Percentiles rank a stretch among this genome's conserved stretches.
Evolutionary conservation across 192 early-diverging fungal species (phyloP).

Genomic region (Coemansia sp.): DNA sequence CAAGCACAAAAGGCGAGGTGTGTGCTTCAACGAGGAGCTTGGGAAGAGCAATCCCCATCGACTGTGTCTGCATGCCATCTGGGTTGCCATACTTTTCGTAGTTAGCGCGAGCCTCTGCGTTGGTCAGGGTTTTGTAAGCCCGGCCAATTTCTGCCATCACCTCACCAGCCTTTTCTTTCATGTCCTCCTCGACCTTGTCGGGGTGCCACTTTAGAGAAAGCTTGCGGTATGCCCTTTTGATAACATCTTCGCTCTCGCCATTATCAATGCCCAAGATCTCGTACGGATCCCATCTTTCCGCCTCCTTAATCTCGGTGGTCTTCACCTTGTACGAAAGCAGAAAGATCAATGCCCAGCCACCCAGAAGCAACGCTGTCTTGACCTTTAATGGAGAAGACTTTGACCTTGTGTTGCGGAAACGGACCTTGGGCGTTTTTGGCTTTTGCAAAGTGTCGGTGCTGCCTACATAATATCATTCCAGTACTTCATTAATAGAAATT

Average conservation of each 20-base stretch:
- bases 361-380: slow-evolving; percentile 36
- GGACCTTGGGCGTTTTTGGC: slow-evolving; percentile 50
- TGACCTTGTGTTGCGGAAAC: slow-evolving; percentile 26
- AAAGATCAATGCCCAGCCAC: slow-evolving; percentile 50
- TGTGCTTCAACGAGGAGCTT: slow-evolving; percentile 83
- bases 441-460: slow-evolving; percentile 24
- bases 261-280: slow-evolving; percentile 78
- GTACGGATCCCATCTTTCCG: slow-evolving; percentile 90
- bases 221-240: slow-evolving; percentile 72
- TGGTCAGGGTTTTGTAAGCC: slow-evolving; percentile 93
- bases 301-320: slow-evolving; percentile 63
- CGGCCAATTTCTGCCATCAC: slow-evolving; percentile 87
- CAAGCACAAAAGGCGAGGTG: slow-evolving; percentile 80
- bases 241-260: slow-evolving; percentile 54
- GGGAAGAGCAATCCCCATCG: slow-evolving; percentile 94
- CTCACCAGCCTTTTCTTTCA: slow-evolving; percentile 68
- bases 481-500: background rate
- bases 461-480: slow-evolving; percentile 9
- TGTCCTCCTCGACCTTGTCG: slow-evolving; percentile 70
- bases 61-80: slow-evolving; percentile 90
- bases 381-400: slow-evolving; percentile 34
- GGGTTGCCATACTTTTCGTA: slow-evolving; percentile 97
- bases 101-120: slow-evolving; percentile 84
- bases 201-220: slow-evolving; percentile 75
- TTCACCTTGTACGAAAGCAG: slow-evolving; percentile 55